A percentile compares a stretch with the other conserved stretches of the same genome.
Conservation (phyloP, 257 asterid species). For the Phtheirospermum japonicum region DNA sequence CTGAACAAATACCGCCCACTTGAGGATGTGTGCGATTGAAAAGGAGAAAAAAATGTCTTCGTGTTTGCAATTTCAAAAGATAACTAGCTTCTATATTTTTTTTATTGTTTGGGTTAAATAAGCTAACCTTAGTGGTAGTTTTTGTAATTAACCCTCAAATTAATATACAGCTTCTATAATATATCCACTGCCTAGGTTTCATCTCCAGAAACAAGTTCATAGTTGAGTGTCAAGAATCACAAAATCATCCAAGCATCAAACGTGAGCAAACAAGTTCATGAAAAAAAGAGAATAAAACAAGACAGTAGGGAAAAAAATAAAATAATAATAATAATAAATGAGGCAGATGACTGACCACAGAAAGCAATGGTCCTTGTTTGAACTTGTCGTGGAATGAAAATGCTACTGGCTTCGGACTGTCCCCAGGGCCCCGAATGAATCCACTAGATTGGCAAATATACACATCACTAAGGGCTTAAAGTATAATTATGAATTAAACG, state of each 20-base stretch:
- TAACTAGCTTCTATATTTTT: too few species aligned
- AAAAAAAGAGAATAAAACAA: neutral
- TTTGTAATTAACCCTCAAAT: neutral
- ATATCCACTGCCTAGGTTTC: neutral
- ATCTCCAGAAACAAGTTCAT: neutral
- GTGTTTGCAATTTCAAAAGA: neutral
- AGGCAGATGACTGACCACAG: conserved; percentile 67
- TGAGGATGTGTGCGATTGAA: neutral
- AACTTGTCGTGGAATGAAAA: conserved; percentile 82
- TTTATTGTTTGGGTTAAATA: neutral
- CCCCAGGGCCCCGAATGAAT: conserved; percentile 96
- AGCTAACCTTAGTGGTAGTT: neutral
- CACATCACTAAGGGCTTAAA: conserved; percentile 10
- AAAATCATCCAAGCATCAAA: neutral
- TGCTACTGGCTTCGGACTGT: conserved; percentile 78
- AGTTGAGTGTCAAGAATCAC: neutral
- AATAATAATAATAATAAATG: neutral
- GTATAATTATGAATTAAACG: conserved; percentile 9
- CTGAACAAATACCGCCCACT: neutral
- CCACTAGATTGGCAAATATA: conserved; percentile 55
- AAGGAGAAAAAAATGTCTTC: neutral
- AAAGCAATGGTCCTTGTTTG: conserved; percentile 94
- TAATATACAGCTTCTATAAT: neutral
- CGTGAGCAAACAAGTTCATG: neutral
- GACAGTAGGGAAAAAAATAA: conserved; percentile 1